Base-by-base conservation (phyloP, 2,329 filamentous ascomycete species). In the Cladosporium halotolerans region DNA sequence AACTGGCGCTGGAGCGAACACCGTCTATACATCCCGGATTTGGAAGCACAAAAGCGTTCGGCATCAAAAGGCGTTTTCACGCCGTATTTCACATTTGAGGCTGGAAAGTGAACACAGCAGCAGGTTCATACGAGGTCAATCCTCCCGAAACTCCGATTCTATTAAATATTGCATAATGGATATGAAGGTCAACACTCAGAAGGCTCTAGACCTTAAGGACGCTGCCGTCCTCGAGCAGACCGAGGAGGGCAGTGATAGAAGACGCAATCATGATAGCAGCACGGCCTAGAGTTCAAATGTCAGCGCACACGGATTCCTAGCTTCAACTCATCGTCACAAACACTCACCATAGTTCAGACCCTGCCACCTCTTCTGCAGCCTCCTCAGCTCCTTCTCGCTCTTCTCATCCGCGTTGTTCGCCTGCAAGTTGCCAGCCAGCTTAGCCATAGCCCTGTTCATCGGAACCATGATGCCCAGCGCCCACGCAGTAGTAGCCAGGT, bases 401-500 rank as follows among this genome's bases (percentile, higher is more conserved):
- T 58, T 58, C 43, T 59, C 57, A 36, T 66, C 63, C 18, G 42
- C 49, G 7, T 51, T 53, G 31, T 65, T 60, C 13, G 50, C 54
- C 45, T 64, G 56, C 41, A 67, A 31, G 14, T 58, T 60, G 19
- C 47, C 54, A 14, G 64, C 58, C 44, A 60, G 47, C 32, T 49
- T 54, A 11, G 57, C 50, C 63, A 68, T 63, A n/a, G 56, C 55
- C 53, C 59, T 62, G 58, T 68, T 67, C 53, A 63, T 60, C 18
- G 63, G 65, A 18, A 66, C 63, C 63, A 65, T 64, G 38, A 67
- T 62, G 9, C 48, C 45, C 28, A 67, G 52, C 19, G 63, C 63
- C 50, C 58, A 68, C 3, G 60, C 61, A 9, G 66, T 68, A 3
- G 64, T 64, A 9, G 58, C 62, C 9, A 63, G 19, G 46, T 61